Percentiles rank a stretch among this genome's conserved stretches.
Evolutionary conservation across 192 early-diverging fungal genomes (phyloP).

Genomic region (Entomortierella lignicola): DNA sequence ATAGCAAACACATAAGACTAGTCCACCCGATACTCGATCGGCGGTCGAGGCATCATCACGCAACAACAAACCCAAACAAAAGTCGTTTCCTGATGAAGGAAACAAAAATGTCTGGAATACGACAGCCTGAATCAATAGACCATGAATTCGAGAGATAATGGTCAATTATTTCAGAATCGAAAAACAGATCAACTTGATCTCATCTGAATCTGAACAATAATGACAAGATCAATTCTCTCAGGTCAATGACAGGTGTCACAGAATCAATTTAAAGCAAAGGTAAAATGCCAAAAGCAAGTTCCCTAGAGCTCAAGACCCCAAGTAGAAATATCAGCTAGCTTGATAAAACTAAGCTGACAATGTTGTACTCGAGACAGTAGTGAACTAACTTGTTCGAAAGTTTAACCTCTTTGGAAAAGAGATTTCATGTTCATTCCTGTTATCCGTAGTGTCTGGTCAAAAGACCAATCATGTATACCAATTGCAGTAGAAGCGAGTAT

Average conservation of each 20-base stretch:
- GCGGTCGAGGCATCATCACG: slow-evolving; percentile 35
- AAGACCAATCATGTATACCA: no score
- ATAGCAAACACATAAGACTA: background rate
- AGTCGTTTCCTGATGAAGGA: slow-evolving; percentile 15
- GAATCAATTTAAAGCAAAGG: slow-evolving; percentile 53
- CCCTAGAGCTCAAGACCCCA: slow-evolving; percentile 51
- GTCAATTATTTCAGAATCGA: background rate
- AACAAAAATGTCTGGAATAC: slow-evolving; percentile 52
- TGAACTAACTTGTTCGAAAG: slow-evolving; percentile 3
- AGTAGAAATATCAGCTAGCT: slow-evolving; percentile 7
- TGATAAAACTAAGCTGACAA: no score
- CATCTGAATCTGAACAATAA: no score
- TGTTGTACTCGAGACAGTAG: background rate
- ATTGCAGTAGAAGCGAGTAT: background rate
- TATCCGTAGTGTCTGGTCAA: slow-evolving; percentile 7
- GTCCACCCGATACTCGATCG: background rate
- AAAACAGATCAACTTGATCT: slow-evolving; percentile 2
- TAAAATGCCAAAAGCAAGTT: slow-evolving; percentile 26
- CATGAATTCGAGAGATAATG: background rate
- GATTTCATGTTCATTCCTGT: slow-evolving; percentile 3
- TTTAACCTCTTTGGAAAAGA: background rate
- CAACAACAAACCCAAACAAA: slow-evolving; percentile 54
- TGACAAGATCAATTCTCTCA: background rate
- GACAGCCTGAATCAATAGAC: slow-evolving; percentile 13
- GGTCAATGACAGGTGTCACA: slow-evolving; percentile 36